Evolutionary conservation across 169 alveolate genomes (phyloP).

Genomic region (Plasmodium relictum): DNA sequence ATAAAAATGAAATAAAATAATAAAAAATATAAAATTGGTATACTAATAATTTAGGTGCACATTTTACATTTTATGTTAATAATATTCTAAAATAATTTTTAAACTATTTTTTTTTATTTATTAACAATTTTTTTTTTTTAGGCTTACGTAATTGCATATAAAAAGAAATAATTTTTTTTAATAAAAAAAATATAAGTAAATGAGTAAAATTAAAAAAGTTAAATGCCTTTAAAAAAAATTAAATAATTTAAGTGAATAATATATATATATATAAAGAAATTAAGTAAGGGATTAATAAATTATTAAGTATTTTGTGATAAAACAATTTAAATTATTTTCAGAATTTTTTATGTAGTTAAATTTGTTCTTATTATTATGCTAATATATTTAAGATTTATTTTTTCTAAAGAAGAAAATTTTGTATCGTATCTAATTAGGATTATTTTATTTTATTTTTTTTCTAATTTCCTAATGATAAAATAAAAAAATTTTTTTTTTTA

Average conservation of each 20-base stretch:
- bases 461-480: too few species aligned
- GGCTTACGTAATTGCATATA: slow-evolving; percentile 74
- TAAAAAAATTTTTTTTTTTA: too few species aligned
- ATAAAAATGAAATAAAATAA: slow-evolving; percentile 1
- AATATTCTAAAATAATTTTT: background rate
- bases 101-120: slow-evolving; percentile 7
- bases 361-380: too few species aligned
- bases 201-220: background rate
- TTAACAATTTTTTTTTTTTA: slow-evolving; percentile 50
- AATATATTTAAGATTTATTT: too few species aligned
- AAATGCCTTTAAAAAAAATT: background rate
- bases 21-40: background rate
- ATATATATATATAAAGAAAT: background rate
- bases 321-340: too few species aligned
- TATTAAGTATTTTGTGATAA: too few species aligned
- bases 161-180: slow-evolving; percentile 1
- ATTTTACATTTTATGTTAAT: background rate
- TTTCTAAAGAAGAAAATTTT: too few species aligned
- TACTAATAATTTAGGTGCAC: background rate
- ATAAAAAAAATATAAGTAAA: slow-evolving; percentile 9
- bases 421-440: too few species aligned
- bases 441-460: too few species aligned
- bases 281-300: too few species aligned
- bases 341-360: too few species aligned
- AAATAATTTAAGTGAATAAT: background rate